These are phyloP conservation scores for Colletotrichum falcatum DNA, from an alignment of 2,329 filamentous ascomycete genomes.

Conservation along the genomic window DNA sequence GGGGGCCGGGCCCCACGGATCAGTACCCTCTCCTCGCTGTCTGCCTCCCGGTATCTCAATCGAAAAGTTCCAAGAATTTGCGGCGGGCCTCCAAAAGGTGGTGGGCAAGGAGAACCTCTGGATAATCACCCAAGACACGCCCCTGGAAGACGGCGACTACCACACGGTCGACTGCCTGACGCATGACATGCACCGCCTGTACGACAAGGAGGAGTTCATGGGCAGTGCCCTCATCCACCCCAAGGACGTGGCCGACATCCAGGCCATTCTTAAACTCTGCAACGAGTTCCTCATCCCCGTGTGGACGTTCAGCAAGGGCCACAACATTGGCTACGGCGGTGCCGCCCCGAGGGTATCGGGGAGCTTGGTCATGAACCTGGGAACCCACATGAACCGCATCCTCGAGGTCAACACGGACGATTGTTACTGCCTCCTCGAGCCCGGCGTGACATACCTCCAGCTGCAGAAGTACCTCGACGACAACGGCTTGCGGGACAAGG, in stretches of 20 bases:
- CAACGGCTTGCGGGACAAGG: constrained; percentile 51
- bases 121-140: constrained; percentile 25
- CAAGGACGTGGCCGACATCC: constrained; percentile 55
- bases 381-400: too few relatives aligned
- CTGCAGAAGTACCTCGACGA: constrained; percentile 62
- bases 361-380: too few relatives aligned
- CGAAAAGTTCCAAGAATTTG: constrained; percentile 30
- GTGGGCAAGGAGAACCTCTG: constrained; percentile 32
- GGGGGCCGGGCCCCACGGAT: background rate
- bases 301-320: constrained; percentile 62
- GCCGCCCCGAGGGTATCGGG: too few relatives aligned
- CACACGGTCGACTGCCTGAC: constrained; percentile 31
- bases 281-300: constrained; percentile 60
- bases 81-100: constrained; percentile 5
- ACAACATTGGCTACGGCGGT: constrained; percentile 60
- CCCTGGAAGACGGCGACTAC: constrained; percentile 32
- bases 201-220: constrained; percentile 59
- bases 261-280: constrained; percentile 57
- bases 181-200: background rate
- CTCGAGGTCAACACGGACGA: constrained; percentile 57
- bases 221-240: constrained; percentile 53
- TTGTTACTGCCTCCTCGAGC: constrained; percentile 64
- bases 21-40: constrained; percentile 18
- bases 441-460: constrained; percentile 65
- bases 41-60: constrained; percentile 16